Conservation (phyloP, 1,284 basidiomycete genomes). For the Tylopilus orsonianus region DNA sequence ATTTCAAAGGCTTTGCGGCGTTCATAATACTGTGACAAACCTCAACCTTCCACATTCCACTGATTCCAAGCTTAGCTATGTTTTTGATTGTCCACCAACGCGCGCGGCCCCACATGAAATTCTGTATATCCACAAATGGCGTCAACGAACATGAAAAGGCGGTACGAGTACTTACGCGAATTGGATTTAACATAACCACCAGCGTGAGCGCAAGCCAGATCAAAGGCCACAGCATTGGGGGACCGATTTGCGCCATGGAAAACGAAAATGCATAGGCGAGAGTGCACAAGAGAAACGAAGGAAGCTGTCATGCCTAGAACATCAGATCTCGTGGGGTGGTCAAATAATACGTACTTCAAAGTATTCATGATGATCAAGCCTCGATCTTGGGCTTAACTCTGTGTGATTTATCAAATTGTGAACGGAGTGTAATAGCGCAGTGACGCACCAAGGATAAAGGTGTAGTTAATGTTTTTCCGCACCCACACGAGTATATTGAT, state of each 20-base stretch:
- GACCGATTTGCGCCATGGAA: slow-evolving; percentile 69
- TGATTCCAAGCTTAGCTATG: slow-evolving; percentile 62
- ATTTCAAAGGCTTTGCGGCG: neutral
- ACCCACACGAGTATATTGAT: slow-evolving; percentile 83
- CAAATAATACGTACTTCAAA: slow-evolving; percentile 59
- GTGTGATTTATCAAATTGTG: slow-evolving; percentile 2
- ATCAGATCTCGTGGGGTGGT: neutral
- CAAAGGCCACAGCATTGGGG: slow-evolving; percentile 71
- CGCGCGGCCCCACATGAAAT: slow-evolving; percentile 34
- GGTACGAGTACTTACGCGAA: slow-evolving; percentile 59
- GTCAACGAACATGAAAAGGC: neutral
- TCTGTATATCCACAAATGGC: slow-evolving; percentile 9
- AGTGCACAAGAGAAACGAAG: slow-evolving; percentile 72
- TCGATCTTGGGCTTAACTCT: slow-evolving; percentile 79
- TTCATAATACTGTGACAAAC: slow-evolving; percentile 38
- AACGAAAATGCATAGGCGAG: slow-evolving; percentile 86
- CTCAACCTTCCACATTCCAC: slow-evolving; percentile 77
- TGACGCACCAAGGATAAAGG: slow-evolving; percentile 84
- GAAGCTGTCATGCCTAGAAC: slow-evolving; percentile 52
- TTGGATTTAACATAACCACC: slow-evolving; percentile 72
- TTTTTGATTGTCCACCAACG: slow-evolving; percentile 81
- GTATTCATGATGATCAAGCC: slow-evolving; percentile 80
- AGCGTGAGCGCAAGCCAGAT: slow-evolving; percentile 75
- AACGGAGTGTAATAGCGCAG: neutral
- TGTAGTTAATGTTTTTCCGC: slow-evolving; percentile 78